Conservation (phyloP, 1,139 yeast species). For the Kodamaea derodonti region DNA sequence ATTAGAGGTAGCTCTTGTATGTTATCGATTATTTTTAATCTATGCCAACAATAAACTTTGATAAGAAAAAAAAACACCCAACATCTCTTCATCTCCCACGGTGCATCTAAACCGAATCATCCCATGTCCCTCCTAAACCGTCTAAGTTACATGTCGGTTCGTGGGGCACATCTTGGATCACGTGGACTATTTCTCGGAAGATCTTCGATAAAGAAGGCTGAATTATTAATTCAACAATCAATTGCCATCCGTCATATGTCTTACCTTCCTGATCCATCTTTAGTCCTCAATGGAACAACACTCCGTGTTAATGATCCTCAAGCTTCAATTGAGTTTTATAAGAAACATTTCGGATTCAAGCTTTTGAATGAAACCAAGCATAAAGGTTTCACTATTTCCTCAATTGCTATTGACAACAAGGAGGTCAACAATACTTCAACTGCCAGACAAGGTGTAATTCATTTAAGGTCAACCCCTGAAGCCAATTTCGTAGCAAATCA, state of each 20-base stretch:
- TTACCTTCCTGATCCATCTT: conserved; percentile 30
- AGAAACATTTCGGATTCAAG: conserved; percentile 71
- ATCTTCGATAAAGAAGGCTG: not conserved
- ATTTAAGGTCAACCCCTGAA: conserved; percentile 80
- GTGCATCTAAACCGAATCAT: no score
- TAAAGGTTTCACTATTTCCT: conserved; percentile 63
- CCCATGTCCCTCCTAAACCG: no score
- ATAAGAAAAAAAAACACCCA: no score
- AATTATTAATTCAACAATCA: not conserved
- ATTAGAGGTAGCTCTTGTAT: no score
- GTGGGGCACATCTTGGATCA: no score
- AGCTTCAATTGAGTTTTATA: conserved; percentile 68
- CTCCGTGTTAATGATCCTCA: conserved; percentile 81
- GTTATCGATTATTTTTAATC: no score
- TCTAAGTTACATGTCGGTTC: no score
- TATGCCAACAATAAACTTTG: no score
- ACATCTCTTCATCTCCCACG: no score
- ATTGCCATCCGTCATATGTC: conserved; percentile 22
- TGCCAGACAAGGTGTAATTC: conserved; percentile 74
- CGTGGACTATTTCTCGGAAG: not conserved
- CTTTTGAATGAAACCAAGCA: conserved; percentile 51
- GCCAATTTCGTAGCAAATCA: conserved; percentile 57
- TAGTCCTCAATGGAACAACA: conserved; percentile 66
- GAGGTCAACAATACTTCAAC: conserved; percentile 37
- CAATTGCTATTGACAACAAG: conserved; percentile 35